These are phyloP conservation scores for Amyloporia xantha DNA, from an alignment of 768 basidiomycete genomes.

Conservation along the genomic window DNA sequence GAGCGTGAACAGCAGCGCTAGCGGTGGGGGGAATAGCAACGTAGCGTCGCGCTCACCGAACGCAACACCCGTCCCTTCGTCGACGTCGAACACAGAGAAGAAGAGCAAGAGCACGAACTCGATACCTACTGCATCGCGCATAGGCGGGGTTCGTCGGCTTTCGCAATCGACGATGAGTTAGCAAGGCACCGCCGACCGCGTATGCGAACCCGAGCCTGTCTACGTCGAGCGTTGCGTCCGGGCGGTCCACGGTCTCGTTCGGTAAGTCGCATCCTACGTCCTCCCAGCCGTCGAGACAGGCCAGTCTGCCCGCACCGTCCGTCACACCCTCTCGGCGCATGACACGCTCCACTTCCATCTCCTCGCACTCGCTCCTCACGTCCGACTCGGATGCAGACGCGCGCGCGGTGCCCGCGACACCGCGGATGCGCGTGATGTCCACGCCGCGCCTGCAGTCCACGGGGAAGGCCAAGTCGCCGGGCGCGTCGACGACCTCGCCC, in stretches of 20 bases:
- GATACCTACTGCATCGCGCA: constrained; percentile 2
- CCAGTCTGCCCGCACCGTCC: constrained; percentile 13
- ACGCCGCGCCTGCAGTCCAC: constrained; percentile 13
- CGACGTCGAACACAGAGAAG: constrained; percentile 29
- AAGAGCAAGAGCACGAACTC: neutral
- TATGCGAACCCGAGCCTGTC: constrained; percentile 32
- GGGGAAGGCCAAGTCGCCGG: constrained; percentile 8
- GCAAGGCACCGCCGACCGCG: constrained; percentile 24
- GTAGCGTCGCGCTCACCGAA: constrained; percentile 38
- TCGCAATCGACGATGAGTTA: constrained; percentile 15
- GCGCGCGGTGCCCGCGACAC: constrained; percentile 7
- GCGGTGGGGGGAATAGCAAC: constrained; percentile 8
- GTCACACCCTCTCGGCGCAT: constrained; percentile 17
- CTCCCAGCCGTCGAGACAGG: constrained; percentile 20
- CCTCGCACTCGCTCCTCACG: constrained; percentile 15
- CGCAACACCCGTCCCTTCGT: constrained; percentile 41
- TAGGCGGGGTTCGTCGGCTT: constrained; percentile 13
- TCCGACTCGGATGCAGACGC: constrained; percentile 18
- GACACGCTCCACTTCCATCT: constrained; percentile 17
- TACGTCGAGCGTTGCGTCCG: constrained; percentile 19
- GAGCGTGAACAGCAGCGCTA: constrained; percentile 8
- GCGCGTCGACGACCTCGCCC: neutral
- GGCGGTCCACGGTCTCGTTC: neutral
- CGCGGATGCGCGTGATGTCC: constrained; percentile 19
- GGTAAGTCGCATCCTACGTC: constrained; percentile 16